Base-by-base conservation (phyloP, 371 early-diverging fungal species). In the Mortierella sp. region DNA sequence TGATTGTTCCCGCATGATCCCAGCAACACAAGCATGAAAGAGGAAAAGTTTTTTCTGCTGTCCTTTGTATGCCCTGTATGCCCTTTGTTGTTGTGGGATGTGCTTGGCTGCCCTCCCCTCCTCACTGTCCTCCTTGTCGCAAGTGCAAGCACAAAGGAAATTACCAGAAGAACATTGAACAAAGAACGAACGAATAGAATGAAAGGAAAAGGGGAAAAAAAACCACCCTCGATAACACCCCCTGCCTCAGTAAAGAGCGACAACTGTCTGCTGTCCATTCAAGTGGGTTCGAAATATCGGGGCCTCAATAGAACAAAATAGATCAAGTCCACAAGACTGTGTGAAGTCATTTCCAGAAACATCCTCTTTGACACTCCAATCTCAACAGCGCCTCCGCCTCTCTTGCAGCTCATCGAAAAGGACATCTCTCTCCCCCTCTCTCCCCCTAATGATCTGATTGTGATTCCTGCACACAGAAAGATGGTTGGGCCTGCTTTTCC, bases 261-360 rank as follows among this genome's bases (percentile, higher is more conserved):
- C 13, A 50, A 14, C 50, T 50, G 50, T 61, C 11, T 57, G 57
- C 4, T 57, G 13, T 34, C 37, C 61, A 34, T 61, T 13, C 11
- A 19, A 21, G 28, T 28, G 55, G 8, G 28, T 26, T 57, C 43
- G 6, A 24, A 48, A 26, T 19, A 26, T 44, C 44, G 50, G 50
- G 46, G 31, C 44, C 48, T 19, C 71, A 71, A 71, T 46, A 71
- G 71, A 71, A 71, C 71, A 71, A 71, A 71, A 71, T 44, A 71
- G 71, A 71, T 46, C 46, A 71, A 48, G 71, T 46, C 19, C 19
- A 37, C n/a, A 8, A 67, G 34, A 34, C 34, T 34, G 16, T 28
- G 64, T 61, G 64, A 67, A 67, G 67, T 37, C 67, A 67, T 67
- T 19, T 64, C 21, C 37, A 64, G 37, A 34, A 31, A 16, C 59